phyloP scores from a whole-genome alignment of 2,329 filamentous ascomycete species.

The Didymella glomerata region DNA sequence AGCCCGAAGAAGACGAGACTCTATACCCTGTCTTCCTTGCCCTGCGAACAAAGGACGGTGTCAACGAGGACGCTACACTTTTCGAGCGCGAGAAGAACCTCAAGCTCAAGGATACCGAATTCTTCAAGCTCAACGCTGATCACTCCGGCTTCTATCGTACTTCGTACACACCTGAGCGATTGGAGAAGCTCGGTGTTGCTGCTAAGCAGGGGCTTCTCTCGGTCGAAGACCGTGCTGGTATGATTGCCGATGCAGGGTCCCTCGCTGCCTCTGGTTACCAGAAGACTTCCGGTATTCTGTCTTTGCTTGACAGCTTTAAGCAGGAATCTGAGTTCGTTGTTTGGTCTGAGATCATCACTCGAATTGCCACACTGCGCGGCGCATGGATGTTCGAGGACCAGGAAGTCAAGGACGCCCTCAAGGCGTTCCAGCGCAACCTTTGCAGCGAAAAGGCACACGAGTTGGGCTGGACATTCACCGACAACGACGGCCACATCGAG shows the following conservation, averaged over 20 bases:
- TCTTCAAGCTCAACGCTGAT: slow-evolving; percentile 97
- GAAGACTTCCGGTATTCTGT: slow-evolving; percentile 88
- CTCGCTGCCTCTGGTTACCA: slow-evolving; percentile 90
- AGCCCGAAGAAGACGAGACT: slow-evolving; percentile 88
- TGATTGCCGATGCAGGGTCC: slow-evolving; percentile 89
- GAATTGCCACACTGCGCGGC: slow-evolving; percentile 78
- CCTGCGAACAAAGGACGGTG: slow-evolving; percentile 81
- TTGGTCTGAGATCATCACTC: slow-evolving; percentile 88
- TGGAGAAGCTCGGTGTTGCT: slow-evolving; percentile 86
- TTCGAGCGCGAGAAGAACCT: slow-evolving; percentile 77
- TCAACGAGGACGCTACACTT: slow-evolving; percentile 79
- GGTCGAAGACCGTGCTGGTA: slow-evolving; percentile 91
- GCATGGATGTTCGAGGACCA: slow-evolving; percentile 91
- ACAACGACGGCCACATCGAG: slow-evolving; percentile 84
- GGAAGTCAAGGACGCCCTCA: slow-evolving; percentile 75
- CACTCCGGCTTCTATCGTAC: slow-evolving; percentile 94
- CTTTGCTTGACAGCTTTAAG: slow-evolving; percentile 83
- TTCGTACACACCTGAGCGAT: slow-evolving; percentile 81
- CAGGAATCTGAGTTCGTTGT: slow-evolving; percentile 88
- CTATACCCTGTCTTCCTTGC: slow-evolving; percentile 91
- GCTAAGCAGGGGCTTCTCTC: slow-evolving; percentile 81
- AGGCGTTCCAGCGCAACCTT: slow-evolving; percentile 82
- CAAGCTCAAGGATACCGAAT: slow-evolving; percentile 79
- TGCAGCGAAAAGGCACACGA: slow-evolving; percentile 82
- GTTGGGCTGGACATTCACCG: slow-evolving; percentile 86